Percentiles rank a stretch among this genome's conserved stretches.
These are phyloP conservation scores for Globisporangium ultimum DNA, from an alignment of 352 stramenopile species.

Conservation along the genomic window DNA sequence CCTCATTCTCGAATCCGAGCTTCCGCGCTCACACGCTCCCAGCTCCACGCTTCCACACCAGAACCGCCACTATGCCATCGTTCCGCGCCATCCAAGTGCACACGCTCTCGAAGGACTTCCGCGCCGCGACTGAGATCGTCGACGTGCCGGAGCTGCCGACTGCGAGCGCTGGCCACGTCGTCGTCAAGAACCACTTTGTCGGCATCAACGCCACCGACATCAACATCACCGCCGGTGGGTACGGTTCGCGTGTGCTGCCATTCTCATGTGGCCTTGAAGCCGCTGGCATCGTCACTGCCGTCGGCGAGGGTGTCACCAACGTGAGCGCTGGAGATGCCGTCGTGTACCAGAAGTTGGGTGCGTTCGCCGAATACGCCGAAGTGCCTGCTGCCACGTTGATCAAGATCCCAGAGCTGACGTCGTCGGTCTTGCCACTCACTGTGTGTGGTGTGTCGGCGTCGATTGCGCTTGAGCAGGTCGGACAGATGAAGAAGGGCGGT, in stretches of 20 bases:
- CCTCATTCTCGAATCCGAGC: no score
- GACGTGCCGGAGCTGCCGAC: conserved; percentile 21
- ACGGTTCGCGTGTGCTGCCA: conserved; percentile 30
- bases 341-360: conserved; percentile 41
- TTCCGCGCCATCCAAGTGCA: conserved; percentile 33
- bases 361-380: conserved; percentile 49
- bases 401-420: conserved; percentile 16
- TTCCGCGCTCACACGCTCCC: no score
- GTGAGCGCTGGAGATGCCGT: conserved; percentile 46
- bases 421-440: conserved; percentile 29
- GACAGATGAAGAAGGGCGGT: conserved; percentile 45
- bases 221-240: conserved; percentile 51
- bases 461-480: conserved; percentile 48
- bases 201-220: conserved; percentile 63
- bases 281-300: conserved; percentile 31
- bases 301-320: conserved; percentile 40
- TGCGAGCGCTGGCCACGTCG: conserved; percentile 20
- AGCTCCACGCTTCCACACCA: no score
- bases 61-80: conserved; percentile 17
- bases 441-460: conserved; percentile 39
- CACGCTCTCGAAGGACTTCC: conserved; percentile 36
- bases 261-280: conserved; percentile 43
- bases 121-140: conserved; percentile 28
- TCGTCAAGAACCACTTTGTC: conserved; percentile 50
- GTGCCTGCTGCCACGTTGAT: conserved; percentile 28